Percentiles rank a stretch among this genome's conserved stretches.
These are phyloP conservation scores for Phytopythium oedochilum DNA, from an alignment of 352 stramenopile genomes.

Conservation along the genomic window DNA sequence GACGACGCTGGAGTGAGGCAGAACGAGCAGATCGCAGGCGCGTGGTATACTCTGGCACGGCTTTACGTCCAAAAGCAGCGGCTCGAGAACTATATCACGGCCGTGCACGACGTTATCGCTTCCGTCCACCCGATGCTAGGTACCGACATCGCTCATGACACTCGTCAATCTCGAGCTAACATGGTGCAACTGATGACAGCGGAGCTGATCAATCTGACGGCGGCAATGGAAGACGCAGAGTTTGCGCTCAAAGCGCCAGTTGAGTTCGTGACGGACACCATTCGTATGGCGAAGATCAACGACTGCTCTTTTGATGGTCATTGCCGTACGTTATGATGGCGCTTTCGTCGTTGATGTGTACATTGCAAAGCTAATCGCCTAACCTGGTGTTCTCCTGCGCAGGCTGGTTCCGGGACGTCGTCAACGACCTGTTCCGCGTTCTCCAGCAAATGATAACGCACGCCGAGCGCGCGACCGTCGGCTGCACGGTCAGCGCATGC, in stretches of 20 bases:
- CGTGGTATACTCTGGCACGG: constrained; percentile 42
- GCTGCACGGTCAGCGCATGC: constrained; percentile 16
- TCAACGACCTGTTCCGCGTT: constrained; percentile 42
- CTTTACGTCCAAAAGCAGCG: constrained; percentile 41
- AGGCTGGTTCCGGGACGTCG: constrained; percentile 36
- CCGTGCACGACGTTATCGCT: constrained; percentile 24
- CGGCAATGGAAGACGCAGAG: constrained; percentile 47
- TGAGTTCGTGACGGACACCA: constrained; percentile 49
- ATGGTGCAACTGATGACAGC: constrained; percentile 10
- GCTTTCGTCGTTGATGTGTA: too few species aligned
- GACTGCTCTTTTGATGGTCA: constrained; percentile 57
- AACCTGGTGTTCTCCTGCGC: neutral
- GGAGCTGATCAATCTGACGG: constrained; percentile 28
- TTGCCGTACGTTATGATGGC: constrained; percentile 41
- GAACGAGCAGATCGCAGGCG: constrained; percentile 36
- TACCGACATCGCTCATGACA: constrained; percentile 1
- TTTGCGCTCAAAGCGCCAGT: constrained; percentile 50
- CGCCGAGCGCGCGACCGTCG: constrained; percentile 30
- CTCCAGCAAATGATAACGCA: constrained; percentile 42
- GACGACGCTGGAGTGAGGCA: constrained; percentile 26
- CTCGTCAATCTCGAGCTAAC: neutral
- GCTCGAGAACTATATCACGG: constrained; percentile 27
- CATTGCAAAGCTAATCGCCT: neutral
- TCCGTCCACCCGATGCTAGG: constrained; percentile 30
- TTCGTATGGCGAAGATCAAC: constrained; percentile 44